Base-by-base conservation (phyloP, 2,329 filamentous ascomycete species). In the Phialocephala sp. region DNA sequence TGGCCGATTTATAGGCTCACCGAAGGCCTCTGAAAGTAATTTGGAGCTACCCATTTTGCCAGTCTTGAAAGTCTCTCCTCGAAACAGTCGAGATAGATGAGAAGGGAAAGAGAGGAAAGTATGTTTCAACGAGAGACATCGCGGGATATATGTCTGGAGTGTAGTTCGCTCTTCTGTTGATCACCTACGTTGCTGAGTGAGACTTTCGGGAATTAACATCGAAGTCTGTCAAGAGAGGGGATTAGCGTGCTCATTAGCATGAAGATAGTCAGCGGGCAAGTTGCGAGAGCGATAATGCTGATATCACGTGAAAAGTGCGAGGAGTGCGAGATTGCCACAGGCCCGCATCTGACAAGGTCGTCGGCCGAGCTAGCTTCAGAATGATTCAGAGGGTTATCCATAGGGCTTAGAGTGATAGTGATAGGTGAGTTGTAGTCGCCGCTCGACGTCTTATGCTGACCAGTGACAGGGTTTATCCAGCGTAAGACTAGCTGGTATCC, bases 21-120 rank as follows among this genome's bases (percentile, higher is more conserved):
- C 45, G 15, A 61, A 39, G 27, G 27, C 32, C 55, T 61, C 35
- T n/a, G 35, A 61, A 11, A 39, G n/a, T 18, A 63, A 39, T 18
- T 24, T 59, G 1, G 37, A 54, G 50, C 14, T 27, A 54, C 50
- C 50, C 50, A 54, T 54, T 4, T 32, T 54, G 22, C 12, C 50
- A 4, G 22, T 1, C 8, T 54, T 32, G 50, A 54, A 14, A 32
- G 3, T 54, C 2, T 24, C 45, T 9, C 8, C 11, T 20, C 20
- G n/a, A 24, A 50, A 50, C 8, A 20, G n/a, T 43, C 41, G 45
- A 20, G 45, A 50, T 50, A 14, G n/a, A 50, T 50, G 15, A 43
- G 15, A 50, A 50, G n/a, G 45, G 8, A 18, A 35, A 54, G 22
- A 18, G 24, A 3, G 32, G 32, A 35, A 8, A 12, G n/a, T 18